Conservation (phyloP, 768 basidiomycete genomes). For the Amanita polypyramis region DNA sequence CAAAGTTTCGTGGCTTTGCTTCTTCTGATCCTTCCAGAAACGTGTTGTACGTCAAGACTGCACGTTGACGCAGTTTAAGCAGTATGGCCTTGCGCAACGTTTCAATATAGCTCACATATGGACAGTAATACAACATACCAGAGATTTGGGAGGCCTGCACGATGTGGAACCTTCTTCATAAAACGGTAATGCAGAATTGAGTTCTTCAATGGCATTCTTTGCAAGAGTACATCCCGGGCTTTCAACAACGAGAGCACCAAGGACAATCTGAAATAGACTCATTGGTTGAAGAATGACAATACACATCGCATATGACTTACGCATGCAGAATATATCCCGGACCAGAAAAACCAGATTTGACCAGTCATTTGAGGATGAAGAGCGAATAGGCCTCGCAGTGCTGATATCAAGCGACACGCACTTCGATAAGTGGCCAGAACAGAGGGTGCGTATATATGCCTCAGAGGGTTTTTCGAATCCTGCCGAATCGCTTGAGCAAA, state of each 20-base stretch:
- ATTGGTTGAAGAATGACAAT: constrained; percentile 12
- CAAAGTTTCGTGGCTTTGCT: not conserved
- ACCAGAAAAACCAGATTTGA: constrained; percentile 42
- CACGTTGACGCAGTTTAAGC: constrained; percentile 25
- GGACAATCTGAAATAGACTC: constrained; percentile 23
- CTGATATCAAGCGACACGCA: constrained; percentile 30
- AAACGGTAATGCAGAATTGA: constrained; percentile 26
- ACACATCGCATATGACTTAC: constrained; percentile 21
- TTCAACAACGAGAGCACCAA: constrained; percentile 35
- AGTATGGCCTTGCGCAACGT: constrained; percentile 23
- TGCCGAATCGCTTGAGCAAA: constrained; percentile 36
- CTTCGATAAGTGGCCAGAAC: constrained; percentile 34
- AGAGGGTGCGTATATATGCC: constrained; percentile 34
- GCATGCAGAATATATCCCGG: constrained; percentile 35
- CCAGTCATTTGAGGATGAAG: constrained; percentile 23
- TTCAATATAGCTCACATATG: not conserved
- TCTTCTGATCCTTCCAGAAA: constrained; percentile 17
- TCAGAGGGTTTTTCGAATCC: constrained; percentile 29
- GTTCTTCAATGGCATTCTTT: constrained; percentile 25
- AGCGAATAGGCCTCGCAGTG: constrained; percentile 25
- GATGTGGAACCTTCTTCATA: constrained; percentile 31
- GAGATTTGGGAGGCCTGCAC: constrained; percentile 25
- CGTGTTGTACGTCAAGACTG: constrained; percentile 19
- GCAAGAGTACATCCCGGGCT: constrained; percentile 34
- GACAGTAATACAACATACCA: constrained; percentile 18